Evolutionary conservation across 2,329 filamentous ascomycete genomes (phyloP).

Genomic region (Diaporthe vaccinii): DNA sequence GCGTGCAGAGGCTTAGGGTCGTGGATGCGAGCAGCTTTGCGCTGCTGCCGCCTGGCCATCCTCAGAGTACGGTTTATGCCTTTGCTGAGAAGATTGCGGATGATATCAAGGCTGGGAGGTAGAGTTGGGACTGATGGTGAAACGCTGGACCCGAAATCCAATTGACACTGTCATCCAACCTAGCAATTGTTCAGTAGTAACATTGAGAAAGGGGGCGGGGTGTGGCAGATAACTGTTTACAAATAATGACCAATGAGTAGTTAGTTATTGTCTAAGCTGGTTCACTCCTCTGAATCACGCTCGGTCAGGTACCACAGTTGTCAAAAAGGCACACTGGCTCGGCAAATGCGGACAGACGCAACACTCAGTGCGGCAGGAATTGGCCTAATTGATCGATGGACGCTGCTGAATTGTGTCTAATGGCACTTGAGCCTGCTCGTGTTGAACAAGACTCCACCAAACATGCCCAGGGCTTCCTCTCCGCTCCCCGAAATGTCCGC

Average conservation of each 20-base stretch:
- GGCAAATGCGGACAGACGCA: neutral
- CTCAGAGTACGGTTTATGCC: slow-evolving; percentile 23
- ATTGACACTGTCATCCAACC: neutral
- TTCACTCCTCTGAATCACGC: too few relatives aligned
- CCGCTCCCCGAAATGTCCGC: neutral
- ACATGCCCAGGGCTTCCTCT: neutral
- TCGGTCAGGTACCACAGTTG: neutral
- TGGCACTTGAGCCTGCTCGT: neutral
- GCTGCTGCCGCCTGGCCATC: neutral
- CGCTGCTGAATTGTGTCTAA: neutral
- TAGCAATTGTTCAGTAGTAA: neutral
- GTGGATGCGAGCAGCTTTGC: slow-evolving; percentile 23
- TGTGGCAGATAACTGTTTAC: too few relatives aligned
- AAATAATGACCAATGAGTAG: too few relatives aligned
- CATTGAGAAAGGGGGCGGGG: neutral
- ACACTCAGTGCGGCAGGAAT: neutral
- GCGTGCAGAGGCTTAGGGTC: slow-evolving; percentile 14
- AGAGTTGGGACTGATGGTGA: neutral
- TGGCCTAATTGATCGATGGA: neutral
- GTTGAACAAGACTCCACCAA: neutral
- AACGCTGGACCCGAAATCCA: too few relatives aligned
- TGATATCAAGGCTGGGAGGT: slow-evolving; percentile 6
- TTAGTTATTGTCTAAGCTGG: neutral
- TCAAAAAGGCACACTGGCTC: neutral
- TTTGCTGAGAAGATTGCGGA: slow-evolving; percentile 30